phyloP scores from a whole-genome alignment of 495 filamentous ascomycete genomes.

The Penicillium maclennaniae region DNA sequence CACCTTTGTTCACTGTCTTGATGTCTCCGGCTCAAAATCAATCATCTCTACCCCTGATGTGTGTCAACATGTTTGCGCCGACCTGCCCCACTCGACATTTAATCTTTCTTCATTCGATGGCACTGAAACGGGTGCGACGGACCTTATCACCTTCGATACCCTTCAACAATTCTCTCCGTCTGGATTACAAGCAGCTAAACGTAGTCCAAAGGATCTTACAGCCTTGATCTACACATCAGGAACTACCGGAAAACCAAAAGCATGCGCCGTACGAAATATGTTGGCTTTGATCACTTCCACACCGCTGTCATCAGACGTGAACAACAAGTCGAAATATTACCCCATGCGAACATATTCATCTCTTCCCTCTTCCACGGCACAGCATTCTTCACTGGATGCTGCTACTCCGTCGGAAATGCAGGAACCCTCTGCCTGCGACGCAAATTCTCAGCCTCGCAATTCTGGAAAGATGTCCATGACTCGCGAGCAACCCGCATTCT shows the following conservation, averaged over 20 bases:
- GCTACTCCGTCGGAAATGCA: conserved; percentile 38
- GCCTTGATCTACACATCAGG: conserved; percentile 82
- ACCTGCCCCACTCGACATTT: conserved; percentile 38
- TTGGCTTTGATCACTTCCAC: conserved; percentile 47
- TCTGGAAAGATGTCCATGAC: conserved; percentile 78
- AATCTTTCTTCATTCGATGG: conserved; percentile 40
- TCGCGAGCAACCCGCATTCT: conserved; percentile 78
- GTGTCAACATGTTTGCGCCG: conserved; percentile 33
- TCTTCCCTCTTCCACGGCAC: conserved; percentile 87
- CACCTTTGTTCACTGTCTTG: conserved; percentile 77
- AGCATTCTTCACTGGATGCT: conserved; percentile 64
- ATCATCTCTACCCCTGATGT: conserved; percentile 56
- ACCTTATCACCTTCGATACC: conserved; percentile 41
- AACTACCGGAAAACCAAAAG: conserved; percentile 89
- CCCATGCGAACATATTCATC: conserved; percentile 78
- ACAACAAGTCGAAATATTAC: conserved; percentile 40
- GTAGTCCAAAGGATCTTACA: conserved; percentile 50
- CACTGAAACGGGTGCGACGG: conserved; percentile 55
- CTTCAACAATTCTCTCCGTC: conserved; percentile 37
- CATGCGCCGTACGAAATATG: conserved; percentile 68
- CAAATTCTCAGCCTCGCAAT: conserved; percentile 81
- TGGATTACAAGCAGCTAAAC: conserved; percentile 32
- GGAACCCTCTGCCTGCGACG: conserved; percentile 50
- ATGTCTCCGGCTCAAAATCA: conserved; percentile 61
- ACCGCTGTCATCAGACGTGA: conserved; percentile 32